Conservation (phyloP, 495 filamentous ascomycete genomes). For the Penicillium cosmopolitanum region DNA sequence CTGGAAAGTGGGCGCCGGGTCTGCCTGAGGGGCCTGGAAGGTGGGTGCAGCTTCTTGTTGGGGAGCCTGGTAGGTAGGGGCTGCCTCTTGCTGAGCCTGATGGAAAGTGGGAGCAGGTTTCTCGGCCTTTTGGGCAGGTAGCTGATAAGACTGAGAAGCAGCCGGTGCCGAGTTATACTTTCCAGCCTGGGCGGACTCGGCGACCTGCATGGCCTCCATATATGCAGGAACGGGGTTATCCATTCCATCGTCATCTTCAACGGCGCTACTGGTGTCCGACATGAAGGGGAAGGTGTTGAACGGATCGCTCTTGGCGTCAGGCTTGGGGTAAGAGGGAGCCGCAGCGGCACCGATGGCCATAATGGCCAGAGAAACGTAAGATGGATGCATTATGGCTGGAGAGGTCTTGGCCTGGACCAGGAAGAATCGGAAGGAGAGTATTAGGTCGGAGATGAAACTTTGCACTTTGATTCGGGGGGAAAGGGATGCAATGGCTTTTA, state of each 20-base stretch:
- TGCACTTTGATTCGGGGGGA: conserved; percentile 7
- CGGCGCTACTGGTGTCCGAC: conserved; percentile 7
- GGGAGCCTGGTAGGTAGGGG: not conserved
- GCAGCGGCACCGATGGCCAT: conserved; percentile 29
- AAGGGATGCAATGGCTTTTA: conserved; percentile 25
- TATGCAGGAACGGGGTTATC: conserved; percentile 20
- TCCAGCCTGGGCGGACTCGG: conserved; percentile 7
- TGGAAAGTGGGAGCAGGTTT: conserved; percentile 2
- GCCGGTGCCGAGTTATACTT: conserved; percentile 12
- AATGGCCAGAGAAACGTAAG: conserved; percentile 31
- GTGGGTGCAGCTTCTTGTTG: not conserved
- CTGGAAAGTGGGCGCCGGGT: not conserved
- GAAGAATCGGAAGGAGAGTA: conserved; percentile 22
- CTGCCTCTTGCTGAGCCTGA: not conserved
- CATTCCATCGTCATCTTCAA: conserved; percentile 22
- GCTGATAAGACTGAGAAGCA: not conserved
- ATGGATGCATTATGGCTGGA: conserved; percentile 19
- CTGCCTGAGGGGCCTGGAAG: conserved; percentile 1
- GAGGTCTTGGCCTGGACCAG: conserved; percentile 7
- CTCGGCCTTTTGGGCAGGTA: conserved; percentile 2
- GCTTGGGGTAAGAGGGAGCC: conserved; percentile 21
- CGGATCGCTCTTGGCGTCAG: conserved; percentile 6
- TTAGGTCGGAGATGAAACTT: conserved; percentile 21
- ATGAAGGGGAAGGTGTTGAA: conserved; percentile 29
- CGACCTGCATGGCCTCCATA: conserved; percentile 20